Percentiles rank a stretch among this genome's conserved stretches.
These are phyloP conservation scores for Tricholomella constricta DNA, from an alignment of 768 basidiomycete genomes.

Conservation along the genomic window DNA sequence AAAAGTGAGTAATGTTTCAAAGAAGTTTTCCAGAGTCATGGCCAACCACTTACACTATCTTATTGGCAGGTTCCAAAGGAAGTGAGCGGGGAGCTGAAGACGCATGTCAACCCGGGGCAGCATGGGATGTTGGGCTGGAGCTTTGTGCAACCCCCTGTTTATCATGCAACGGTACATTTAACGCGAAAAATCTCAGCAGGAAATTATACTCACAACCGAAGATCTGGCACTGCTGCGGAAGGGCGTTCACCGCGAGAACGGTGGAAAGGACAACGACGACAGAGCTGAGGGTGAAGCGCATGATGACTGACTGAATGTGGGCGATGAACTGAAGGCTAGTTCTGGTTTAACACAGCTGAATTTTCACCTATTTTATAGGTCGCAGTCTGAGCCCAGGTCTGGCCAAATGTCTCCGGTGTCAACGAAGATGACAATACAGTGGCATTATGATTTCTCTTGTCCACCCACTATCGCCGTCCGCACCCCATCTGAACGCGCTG, in stretches of 20 bases:
- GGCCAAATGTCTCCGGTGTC: too few species aligned
- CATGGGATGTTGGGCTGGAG: conserved; percentile 5
- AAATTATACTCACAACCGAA: not conserved
- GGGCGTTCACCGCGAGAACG: not conserved
- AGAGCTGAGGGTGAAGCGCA: conserved; percentile 1
- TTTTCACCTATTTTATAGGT: too few species aligned
- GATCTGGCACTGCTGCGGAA: not conserved
- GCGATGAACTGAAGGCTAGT: not conserved
- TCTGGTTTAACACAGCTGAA: too few species aligned
- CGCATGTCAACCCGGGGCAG: not conserved
- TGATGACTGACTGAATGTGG: not conserved
- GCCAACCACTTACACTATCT: not conserved
- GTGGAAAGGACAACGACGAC: not conserved
- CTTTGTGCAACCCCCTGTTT: conserved; percentile 3
- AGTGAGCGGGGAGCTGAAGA: not conserved
- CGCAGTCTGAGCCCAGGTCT: too few species aligned
- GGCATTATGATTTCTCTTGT: too few species aligned
- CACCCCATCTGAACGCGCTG: too few species aligned
- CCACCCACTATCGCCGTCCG: too few species aligned
- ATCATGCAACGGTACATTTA: not conserved
- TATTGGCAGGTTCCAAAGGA: conserved; percentile 7
- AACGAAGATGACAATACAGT: too few species aligned
- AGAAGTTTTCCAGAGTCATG: too few species aligned
- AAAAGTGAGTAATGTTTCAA: too few species aligned
- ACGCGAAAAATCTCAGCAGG: not conserved